Evolutionary conservation across 2,329 filamentous ascomycete genomes (phyloP).

Genomic region (Fusarium anguioides): DNA sequence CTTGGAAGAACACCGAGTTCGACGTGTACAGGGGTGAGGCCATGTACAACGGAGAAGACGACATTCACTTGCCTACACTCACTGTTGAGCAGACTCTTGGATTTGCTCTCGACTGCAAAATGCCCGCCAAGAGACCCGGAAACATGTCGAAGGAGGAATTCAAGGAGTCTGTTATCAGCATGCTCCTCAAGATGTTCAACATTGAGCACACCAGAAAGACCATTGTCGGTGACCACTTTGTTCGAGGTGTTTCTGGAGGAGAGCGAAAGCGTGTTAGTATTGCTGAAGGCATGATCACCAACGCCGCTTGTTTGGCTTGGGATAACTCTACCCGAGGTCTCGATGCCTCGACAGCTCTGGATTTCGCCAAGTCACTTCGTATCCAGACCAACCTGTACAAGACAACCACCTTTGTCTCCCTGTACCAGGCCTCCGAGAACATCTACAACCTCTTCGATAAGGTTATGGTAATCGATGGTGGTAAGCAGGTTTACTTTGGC

Average conservation of each 20-base stretch:
- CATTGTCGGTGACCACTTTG: constrained; percentile 83
- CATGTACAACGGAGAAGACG: constrained; percentile 83
- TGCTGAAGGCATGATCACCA: constrained; percentile 83
- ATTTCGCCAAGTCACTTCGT: constrained; percentile 76
- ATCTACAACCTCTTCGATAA: constrained; percentile 86
- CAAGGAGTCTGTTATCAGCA: constrained; percentile 78
- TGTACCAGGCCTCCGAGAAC: constrained; percentile 87
- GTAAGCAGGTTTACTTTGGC: constrained; percentile 81
- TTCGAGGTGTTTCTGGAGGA: constrained; percentile 80
- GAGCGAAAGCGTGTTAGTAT: constrained; percentile 80
- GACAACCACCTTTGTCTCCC: constrained; percentile 84
- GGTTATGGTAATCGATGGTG: constrained; percentile 82
- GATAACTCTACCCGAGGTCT: constrained; percentile 79
- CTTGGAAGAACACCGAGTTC: constrained; percentile 77
- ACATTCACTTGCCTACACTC: constrained; percentile 85
- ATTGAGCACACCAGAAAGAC: constrained; percentile 90
- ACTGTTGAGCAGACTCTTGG: constrained; percentile 88
- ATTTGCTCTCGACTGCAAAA: constrained; percentile 87
- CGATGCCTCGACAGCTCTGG: constrained; percentile 74
- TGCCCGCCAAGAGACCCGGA: constrained; percentile 80
- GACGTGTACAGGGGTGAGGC: constrained; percentile 82
- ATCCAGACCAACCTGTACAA: constrained; percentile 87
- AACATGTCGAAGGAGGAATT: constrained; percentile 79
- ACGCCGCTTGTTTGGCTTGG: constrained; percentile 78
- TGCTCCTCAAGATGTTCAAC: constrained; percentile 90